Base-by-base conservation (phyloP, 352 stramenopile genomes). In the Pythium scleroteichum region DNA sequence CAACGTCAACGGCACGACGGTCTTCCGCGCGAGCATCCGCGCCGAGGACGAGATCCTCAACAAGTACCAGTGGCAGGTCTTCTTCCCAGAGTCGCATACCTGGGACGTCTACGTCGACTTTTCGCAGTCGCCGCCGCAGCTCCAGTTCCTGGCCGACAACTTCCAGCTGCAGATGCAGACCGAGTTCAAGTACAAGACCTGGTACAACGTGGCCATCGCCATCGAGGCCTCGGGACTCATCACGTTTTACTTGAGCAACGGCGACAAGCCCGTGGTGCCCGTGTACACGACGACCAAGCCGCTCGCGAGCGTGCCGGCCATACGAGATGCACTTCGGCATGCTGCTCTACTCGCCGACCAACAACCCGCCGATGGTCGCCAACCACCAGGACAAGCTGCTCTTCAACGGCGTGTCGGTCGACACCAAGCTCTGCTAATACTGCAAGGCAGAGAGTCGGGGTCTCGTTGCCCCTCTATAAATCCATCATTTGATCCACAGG, bases 1-100 rank as follows among this genome's bases (percentile, higher is more conserved):
- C 23, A 75, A 69, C 58, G 44, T 57, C 2, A 56, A 39, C 13
- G 66, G 64, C 45, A 72, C 59, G 20, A 77, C 70, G 20, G 74
- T 72, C 63, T 72, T 77, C 55, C 66, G 70, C 19, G 67, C 67
- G 23, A 58, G 51, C 23, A 48, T 58, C 35, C 51, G 51, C 24
- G 51, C 51, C 38, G 51, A 58, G 20, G 51, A 58, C 13, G 17
- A 16, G 35, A 58, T 58, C 51, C 51, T 48, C 35, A 58, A 58
- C 51, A 58, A 58, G 39, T 58, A 58, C 51, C 22, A 47, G 51
- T 58, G 51, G 51, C 51, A 58, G 17, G 51, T 26, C 35, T 58
- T 41, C 38, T 49, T 58, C 22, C 38, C 51, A 8, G 51, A 58
- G 51, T 49, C 35, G 35, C 51, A 58, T 23, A 40, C 39, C 4